phyloP scores from a whole-genome alignment of 225 moss, liverwort and hornwort genomes.

The Neckera pumila region DNA sequence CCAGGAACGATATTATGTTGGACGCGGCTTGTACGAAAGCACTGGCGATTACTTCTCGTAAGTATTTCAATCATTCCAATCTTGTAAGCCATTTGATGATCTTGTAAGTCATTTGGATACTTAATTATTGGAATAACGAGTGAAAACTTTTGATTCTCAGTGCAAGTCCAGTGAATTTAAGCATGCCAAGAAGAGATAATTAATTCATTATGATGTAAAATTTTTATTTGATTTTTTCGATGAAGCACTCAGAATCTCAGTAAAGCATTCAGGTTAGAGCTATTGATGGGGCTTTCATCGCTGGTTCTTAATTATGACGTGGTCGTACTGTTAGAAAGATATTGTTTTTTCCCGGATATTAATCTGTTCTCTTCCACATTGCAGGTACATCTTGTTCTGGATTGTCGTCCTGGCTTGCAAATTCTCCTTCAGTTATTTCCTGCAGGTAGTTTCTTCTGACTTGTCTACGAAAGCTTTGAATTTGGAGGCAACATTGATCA shows the following conservation, averaged over 20 bases:
- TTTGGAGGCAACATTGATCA: background rate
- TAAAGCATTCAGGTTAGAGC: background rate
- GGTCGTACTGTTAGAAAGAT: background rate
- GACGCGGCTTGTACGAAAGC: constrained; percentile 48
- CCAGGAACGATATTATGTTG: constrained; percentile 48
- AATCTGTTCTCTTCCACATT: background rate
- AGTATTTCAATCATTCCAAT: background rate
- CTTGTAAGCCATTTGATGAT: background rate
- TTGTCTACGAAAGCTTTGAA: background rate
- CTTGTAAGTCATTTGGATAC: background rate
- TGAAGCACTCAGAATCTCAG: background rate
- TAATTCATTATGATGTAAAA: background rate
- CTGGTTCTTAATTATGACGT: background rate
- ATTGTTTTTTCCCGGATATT: background rate
- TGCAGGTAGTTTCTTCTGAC: constrained; percentile 47
- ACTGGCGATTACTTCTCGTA: constrained; percentile 31
- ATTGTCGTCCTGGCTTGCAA: constrained; percentile 64
- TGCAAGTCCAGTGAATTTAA: background rate
- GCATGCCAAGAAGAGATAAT: background rate
- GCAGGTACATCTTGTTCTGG: constrained; percentile 78
- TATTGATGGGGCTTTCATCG: background rate
- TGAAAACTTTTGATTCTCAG: background rate
- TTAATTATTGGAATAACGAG: background rate
- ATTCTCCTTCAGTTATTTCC: constrained; percentile 94
- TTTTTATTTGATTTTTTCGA: background rate